Base-by-base conservation (phyloP, 108 stramenopile species). In the Conticribra weissflogii region DNA sequence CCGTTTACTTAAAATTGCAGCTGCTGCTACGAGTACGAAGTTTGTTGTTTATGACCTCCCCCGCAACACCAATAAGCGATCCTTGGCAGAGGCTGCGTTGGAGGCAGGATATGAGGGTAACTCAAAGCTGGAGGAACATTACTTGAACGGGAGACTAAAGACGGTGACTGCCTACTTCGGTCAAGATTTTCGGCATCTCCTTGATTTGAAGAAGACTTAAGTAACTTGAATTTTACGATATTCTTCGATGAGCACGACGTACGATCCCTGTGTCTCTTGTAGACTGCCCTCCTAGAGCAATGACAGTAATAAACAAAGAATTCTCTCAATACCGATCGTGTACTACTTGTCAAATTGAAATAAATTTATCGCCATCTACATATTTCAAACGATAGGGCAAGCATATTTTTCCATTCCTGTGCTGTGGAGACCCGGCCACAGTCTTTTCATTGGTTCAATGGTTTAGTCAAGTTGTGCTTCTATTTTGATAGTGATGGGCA, bases 81-180 rank as follows among this genome's bases (percentile, higher is more conserved):
- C 90, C 14, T 59, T 95, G 22, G 94, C 88, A 21, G 54, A 65
- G 41, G 79, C 88, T 25, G 94, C 94, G 21, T 66, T 91, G 66
- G 71, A 73, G n/a, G 91, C 94, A 19, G 91, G 91, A 2, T 92
- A 92, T 70, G 85, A 79, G 28, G 91, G 91, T 22, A 94, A 91
- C 63, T 63, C 85, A 3, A 88, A 91, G 53, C 60, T 92, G 74
- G 94, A 95, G 56, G 91, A 95, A 36, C 89, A 95, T 74, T 91
- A 89, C 64, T 49, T 95, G 22, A 95, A 92, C 65, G 90, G 88
- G 22, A 88, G 88, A 18, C 77, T 95, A 62, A 95, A 95, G 76
- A 95, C 94, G 2, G 90, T 91, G 4, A 92, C 91, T 21, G 91
- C 90, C n/a, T 95, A 92, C 68, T 78, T 95, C 63, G 93, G 93